A percentile compares a stretch with the other conserved stretches of the same genome.
Evolutionary conservation across 1,284 basidiomycete genomes (phyloP).

Genomic region (Trametes pubescens): DNA sequence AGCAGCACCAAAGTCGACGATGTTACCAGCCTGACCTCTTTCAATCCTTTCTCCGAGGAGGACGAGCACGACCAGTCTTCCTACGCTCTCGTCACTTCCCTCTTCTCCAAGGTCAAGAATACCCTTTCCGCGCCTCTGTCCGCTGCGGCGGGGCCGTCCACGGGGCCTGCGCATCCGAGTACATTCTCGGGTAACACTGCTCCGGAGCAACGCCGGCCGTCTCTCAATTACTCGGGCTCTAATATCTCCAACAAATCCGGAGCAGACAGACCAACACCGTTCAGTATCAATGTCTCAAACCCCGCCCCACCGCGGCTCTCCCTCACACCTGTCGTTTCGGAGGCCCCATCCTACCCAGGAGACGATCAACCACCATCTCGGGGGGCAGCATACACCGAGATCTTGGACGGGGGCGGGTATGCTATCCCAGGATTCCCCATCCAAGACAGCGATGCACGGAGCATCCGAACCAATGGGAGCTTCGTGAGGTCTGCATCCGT

Average conservation of each 20-base stretch:
- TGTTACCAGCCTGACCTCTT: conserved; percentile 76
- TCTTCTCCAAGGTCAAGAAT: conserved; percentile 81
- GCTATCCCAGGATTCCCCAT: conserved; percentile 88
- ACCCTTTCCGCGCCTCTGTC: conserved; percentile 72
- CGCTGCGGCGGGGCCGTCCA: conserved; percentile 53
- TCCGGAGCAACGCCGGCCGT: conserved; percentile 64
- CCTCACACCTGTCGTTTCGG: conserved; percentile 81
- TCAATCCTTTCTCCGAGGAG: conserved; percentile 87
- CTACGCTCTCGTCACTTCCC: conserved; percentile 78
- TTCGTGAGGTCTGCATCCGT: conserved; percentile 81
- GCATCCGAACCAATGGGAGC: conserved; percentile 76
- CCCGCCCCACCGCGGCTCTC: conserved; percentile 82
- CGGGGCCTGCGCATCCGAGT: conserved; percentile 39
- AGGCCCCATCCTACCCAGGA: conserved; percentile 68
- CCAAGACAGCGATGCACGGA: conserved; percentile 77
- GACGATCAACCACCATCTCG: conserved; percentile 69
- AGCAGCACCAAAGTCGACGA: conserved; percentile 74
- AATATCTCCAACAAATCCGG: conserved; percentile 55
- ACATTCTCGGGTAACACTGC: conserved; percentile 40
- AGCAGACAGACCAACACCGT: conserved; percentile 63
- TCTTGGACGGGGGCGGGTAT: conserved; percentile 69
- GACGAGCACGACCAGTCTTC: conserved; percentile 86
- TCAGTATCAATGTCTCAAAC: conserved; percentile 60
- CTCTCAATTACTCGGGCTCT: conserved; percentile 56
- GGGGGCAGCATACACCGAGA: conserved; percentile 55